Conservation (phyloP, 2,329 filamentous ascomycete species). For the Penicillium sp. region DNA sequence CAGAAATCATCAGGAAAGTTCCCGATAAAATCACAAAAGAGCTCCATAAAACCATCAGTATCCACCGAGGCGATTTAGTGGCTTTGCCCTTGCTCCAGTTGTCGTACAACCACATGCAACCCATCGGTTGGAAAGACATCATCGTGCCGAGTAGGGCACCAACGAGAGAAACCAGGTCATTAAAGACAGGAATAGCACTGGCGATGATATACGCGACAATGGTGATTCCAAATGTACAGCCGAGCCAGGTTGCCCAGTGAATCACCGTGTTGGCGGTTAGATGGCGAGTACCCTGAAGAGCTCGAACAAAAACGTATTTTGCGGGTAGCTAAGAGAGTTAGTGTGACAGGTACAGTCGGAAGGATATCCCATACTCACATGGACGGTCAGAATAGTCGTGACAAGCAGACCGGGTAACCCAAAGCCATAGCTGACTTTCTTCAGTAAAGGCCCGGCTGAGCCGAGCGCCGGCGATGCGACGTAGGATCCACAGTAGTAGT, state of each 20-base stretch:
- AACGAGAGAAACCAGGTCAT: conserved; percentile 22
- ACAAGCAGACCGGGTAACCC: conserved; percentile 32
- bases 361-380: conserved; percentile 18
- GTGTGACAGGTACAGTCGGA: background rate
- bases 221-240: conserved; percentile 17
- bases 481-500: conserved; percentile 45
- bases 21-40: conserved; percentile 36
- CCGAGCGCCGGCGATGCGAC: conserved; percentile 47
- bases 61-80: conserved; percentile 15
- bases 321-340: conserved; percentile 10
- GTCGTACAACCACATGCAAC: conserved; percentile 44
- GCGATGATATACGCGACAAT: conserved; percentile 25
- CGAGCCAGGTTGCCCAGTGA: conserved; percentile 24
- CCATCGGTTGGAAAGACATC: conserved; percentile 30
- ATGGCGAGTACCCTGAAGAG: conserved; percentile 21
- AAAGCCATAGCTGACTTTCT: conserved; percentile 44
- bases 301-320: conserved; percentile 22
- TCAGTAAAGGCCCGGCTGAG: conserved; percentile 38
- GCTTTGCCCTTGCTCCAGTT: conserved; percentile 30
- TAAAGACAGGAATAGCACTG: conserved; percentile 25
- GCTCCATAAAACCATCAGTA: conserved; percentile 18
- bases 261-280: conserved; percentile 17
- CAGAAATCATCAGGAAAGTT: conserved; percentile 42
- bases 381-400: conserved; percentile 21
- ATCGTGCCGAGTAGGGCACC: conserved; percentile 23